Evolutionary conservation across 208 protist genomes (phyloP).

Genomic region (Acanthamoeba triangularis): DNA sequence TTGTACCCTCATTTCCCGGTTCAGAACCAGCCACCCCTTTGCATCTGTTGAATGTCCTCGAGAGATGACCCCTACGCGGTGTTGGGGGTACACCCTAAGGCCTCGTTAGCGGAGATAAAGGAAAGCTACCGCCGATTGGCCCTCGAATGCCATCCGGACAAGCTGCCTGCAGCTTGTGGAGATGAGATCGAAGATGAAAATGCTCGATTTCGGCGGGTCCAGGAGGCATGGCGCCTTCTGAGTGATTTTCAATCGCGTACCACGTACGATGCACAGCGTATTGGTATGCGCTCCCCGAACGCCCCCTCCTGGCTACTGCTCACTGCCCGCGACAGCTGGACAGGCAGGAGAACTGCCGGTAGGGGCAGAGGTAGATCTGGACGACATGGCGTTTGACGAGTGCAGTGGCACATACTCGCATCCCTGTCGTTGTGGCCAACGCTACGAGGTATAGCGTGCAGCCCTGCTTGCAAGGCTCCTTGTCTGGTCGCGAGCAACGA

Average conservation of each 20-base stretch:
- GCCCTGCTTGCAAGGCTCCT: neutral
- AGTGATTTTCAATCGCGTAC: neutral
- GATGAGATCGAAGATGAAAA: neutral
- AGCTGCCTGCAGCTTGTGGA: neutral
- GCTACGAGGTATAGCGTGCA: neutral
- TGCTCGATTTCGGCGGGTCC: neutral
- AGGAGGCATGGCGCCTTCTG: conserved; percentile 2
- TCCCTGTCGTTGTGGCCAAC: conserved; percentile 47
- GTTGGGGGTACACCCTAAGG: neutral
- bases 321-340: neutral
- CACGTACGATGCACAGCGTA: neutral
- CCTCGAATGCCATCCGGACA: conserved; percentile 8
- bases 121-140: conserved; percentile 24
- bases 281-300: neutral
- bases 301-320: neutral
- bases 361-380: conserved; percentile 40
- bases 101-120: conserved; percentile 15
- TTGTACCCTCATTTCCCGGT: neutral
- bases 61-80: neutral
- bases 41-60: too few species aligned
- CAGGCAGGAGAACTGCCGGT: conserved; percentile 34
- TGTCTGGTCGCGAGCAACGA: neutral
- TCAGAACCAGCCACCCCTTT: neutral
- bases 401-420: neutral
- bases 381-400: conserved; percentile 57